phyloP scores from a whole-genome alignment of 208 protist genomes.

The Leishmania mexicana region DNA sequence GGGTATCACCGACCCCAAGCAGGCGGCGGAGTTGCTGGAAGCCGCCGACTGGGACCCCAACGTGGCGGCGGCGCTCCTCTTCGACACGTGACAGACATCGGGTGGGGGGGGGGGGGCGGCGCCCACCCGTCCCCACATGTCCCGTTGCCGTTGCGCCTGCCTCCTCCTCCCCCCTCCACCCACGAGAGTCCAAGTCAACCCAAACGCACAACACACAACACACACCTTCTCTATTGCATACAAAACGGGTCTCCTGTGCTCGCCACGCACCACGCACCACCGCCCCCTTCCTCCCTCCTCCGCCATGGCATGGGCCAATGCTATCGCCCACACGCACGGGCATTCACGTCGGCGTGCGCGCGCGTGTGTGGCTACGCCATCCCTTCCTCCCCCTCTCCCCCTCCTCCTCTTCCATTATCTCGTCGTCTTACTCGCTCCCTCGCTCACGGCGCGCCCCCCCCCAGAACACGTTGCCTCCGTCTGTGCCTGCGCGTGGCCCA shows the following conservation, averaged over 20 bases:
- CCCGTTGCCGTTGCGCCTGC: not conserved
- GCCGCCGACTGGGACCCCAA: constrained; percentile 53
- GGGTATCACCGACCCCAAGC: constrained; percentile 16
- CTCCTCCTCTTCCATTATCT: not conserved
- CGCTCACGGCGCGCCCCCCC: not conserved
- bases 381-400: not conserved
- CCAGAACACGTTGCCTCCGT: not conserved
- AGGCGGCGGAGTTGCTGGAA: constrained; percentile 49
- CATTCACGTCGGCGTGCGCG: not conserved
- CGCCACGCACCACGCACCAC: too few relatives aligned
- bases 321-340: not conserved
- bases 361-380: not conserved
- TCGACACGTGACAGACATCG: constrained; percentile 5
- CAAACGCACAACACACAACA: too few relatives aligned
- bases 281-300: too few relatives aligned
- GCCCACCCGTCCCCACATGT: not conserved
- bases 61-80: constrained; percentile 33
- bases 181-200: too few relatives aligned
- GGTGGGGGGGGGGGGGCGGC: not conserved
- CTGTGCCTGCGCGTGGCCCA: not conserved
- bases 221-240: too few relatives aligned
- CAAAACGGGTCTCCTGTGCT: too few relatives aligned
- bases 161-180: too few relatives aligned
- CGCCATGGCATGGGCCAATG: too few relatives aligned
- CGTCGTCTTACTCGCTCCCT: not conserved